Conservation (phyloP, 768 basidiomycete species). For the Agrocybe praecox region DNA sequence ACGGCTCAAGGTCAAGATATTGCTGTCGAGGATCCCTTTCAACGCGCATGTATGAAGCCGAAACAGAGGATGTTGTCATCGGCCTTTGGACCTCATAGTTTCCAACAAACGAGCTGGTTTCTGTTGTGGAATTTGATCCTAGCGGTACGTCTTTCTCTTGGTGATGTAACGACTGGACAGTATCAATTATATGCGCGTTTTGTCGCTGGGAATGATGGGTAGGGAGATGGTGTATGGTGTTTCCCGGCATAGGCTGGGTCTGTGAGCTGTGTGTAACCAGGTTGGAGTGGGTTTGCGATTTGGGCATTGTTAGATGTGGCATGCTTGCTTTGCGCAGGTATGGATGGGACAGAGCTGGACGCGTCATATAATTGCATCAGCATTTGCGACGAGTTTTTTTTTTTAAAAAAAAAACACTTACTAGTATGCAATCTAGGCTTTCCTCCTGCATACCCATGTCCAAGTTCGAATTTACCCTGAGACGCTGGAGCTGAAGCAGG, state of each 20-base stretch:
- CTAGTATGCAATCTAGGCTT: conserved; percentile 15
- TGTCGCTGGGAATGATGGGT: conserved; percentile 11
- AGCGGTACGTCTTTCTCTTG: conserved; percentile 4
- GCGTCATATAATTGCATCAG: neutral
- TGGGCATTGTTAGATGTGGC: conserved; percentile 11
- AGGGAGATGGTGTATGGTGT: conserved; percentile 7
- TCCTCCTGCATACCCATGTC: neutral
- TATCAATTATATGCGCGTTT: neutral
- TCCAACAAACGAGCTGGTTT: neutral
- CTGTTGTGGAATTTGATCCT: neutral
- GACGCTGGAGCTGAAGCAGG: conserved; percentile 6
- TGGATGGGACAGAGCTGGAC: conserved; percentile 22
- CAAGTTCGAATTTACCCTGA: neutral
- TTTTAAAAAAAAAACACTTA: conserved; percentile 4
- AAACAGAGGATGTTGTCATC: neutral
- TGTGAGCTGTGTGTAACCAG: conserved; percentile 4
- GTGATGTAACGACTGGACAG: neutral
- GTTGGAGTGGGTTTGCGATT: conserved; percentile 7
- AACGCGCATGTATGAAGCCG: conserved; percentile 16
- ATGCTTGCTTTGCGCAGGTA: conserved; percentile 22
- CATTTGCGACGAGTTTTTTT: neutral
- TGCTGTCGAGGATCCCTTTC: conserved; percentile 1
- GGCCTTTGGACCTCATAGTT: neutral
- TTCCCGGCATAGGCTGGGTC: neutral
- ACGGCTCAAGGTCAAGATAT: conserved; percentile 3